Conservation (phyloP, 306 rosid species). For the Fagus crenata region DNA sequence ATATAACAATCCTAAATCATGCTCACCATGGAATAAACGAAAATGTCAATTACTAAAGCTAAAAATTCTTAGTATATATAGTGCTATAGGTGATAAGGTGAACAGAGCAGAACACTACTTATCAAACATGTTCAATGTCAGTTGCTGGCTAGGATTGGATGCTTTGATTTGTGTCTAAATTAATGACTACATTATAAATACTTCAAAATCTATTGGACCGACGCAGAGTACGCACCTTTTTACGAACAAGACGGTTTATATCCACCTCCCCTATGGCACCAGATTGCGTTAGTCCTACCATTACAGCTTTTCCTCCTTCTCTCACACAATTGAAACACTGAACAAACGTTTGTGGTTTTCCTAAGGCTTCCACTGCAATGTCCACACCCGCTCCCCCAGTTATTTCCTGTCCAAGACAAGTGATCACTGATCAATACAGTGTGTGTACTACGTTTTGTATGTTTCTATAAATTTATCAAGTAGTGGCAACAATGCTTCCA, state of each 20-base stretch:
- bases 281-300: slow-evolving; percentile 79
- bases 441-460: neutral
- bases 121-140: no score
- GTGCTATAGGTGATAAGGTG: neutral
- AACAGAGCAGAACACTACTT: neutral
- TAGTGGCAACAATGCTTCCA: no score
- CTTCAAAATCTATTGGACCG: neutral
- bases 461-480: neutral
- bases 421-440: slow-evolving; percentile 4
- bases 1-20: neutral
- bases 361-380: slow-evolving; percentile 93
- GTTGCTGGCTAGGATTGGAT: no score
- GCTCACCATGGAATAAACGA: neutral
- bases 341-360: slow-evolving; percentile 79
- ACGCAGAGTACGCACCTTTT: slow-evolving; percentile 56
- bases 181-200: neutral
- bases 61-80: neutral
- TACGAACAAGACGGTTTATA: slow-evolving; percentile 87
- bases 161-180: neutral
- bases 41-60: neutral
- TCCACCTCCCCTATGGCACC: slow-evolving; percentile 87
- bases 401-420: slow-evolving; percentile 64
- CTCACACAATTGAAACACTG: slow-evolving; percentile 82
- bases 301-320: slow-evolving; percentile 97
- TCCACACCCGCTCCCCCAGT: slow-evolving; percentile 94